Evolutionary conservation across 768 basidiomycete genomes (phyloP).

Genomic region (Suillus decipiens): DNA sequence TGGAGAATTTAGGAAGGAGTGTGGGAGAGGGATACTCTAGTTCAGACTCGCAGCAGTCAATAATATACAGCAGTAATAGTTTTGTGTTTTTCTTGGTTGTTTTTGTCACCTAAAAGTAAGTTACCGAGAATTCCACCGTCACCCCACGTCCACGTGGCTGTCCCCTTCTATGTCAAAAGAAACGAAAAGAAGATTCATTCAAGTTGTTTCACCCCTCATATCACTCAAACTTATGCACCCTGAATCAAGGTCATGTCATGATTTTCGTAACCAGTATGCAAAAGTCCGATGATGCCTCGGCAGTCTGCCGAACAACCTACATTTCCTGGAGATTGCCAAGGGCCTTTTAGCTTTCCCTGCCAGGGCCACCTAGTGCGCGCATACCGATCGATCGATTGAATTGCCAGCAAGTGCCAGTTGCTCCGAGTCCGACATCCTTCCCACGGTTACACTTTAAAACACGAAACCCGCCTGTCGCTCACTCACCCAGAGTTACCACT

Average conservation of each 20-base stretch:
- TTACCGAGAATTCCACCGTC: too few relatives aligned
- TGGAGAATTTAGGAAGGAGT: too few relatives aligned
- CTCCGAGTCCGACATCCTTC: not conserved
- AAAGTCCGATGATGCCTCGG: not conserved
- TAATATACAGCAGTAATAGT: too few relatives aligned
- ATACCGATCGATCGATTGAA: not conserved
- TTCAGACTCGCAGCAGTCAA: too few relatives aligned
- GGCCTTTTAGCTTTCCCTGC: not conserved
- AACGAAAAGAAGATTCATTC: too few relatives aligned
- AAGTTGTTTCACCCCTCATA: too few relatives aligned
- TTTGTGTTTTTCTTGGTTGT: too few relatives aligned
- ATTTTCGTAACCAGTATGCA: not conserved
- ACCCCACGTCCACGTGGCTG: too few relatives aligned
- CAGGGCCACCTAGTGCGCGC: not conserved
- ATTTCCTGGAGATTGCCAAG: not conserved
- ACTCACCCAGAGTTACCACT: not conserved
- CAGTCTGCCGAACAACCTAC: not conserved
- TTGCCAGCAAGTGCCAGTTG: not conserved
- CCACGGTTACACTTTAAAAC: not conserved
- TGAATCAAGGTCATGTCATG: not conserved
- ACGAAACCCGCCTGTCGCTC: not conserved
- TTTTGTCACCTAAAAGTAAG: too few relatives aligned
- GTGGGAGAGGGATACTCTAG: too few relatives aligned
- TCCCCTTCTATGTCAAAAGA: too few relatives aligned
- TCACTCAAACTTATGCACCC: not conserved